These are phyloP conservation scores for Sporothrix protearum DNA, from an alignment of 2,329 filamentous ascomycete species.

Conservation along the genomic window DNA sequence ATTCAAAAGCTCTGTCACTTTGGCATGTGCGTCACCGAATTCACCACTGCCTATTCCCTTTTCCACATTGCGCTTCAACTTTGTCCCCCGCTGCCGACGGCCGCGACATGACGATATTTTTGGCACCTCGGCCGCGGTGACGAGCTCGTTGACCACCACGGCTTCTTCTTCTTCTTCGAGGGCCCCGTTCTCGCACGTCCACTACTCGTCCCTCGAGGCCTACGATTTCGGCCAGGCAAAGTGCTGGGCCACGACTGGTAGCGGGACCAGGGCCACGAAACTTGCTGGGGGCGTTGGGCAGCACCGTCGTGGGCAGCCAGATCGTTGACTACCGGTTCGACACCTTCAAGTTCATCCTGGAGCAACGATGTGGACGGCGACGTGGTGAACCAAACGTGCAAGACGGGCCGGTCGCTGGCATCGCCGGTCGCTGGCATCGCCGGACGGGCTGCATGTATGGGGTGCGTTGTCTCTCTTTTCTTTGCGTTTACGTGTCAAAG, in stretches of 20 bases:
- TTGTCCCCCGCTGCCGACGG: conserved; percentile 42
- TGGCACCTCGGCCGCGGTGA: conserved; percentile 44
- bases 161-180: conserved; percentile 52
- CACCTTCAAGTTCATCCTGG: conserved; percentile 59
- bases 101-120: conserved; percentile 44
- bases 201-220: conserved; percentile 67
- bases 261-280: conserved; percentile 56
- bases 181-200: conserved; percentile 52
- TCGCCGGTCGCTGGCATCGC: conserved; percentile 41
- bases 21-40: conserved; percentile 52
- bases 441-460: conserved; percentile 47
- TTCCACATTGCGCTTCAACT: conserved; percentile 50
- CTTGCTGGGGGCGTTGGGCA: conserved; percentile 69
- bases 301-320: conserved; percentile 65
- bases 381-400: conserved; percentile 55
- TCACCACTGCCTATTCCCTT: conserved; percentile 48
- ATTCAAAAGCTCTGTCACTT: conserved; percentile 54
- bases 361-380: conserved; percentile 74
- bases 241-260: conserved; percentile 68
- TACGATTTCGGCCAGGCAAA: conserved; percentile 68
- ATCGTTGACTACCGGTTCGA: conserved; percentile 74
- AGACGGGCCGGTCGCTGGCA: conserved; percentile 41
- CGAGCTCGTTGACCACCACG: conserved; percentile 49
- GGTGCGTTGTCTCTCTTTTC: conserved; percentile 30
- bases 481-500: not conserved